Conservation (phyloP, 2,329 filamentous ascomycete species). For the Lanzia echinophila region DNA sequence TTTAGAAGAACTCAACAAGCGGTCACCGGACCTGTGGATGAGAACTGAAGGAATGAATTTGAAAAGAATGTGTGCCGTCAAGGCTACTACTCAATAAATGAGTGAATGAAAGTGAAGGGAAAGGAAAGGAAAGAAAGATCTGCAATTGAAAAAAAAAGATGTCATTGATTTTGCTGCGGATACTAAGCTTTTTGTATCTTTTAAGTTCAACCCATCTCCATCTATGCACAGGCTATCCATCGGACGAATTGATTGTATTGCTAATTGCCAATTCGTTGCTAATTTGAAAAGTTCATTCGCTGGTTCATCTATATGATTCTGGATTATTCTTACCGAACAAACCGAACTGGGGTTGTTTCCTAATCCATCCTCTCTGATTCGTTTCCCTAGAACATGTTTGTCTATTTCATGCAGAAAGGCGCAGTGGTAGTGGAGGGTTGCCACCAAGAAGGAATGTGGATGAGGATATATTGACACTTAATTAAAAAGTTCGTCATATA, state of each 20-base stretch:
- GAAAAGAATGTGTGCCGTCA: conserved; percentile 9
- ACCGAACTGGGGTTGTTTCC: not conserved
- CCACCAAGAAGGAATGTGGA: not conserved
- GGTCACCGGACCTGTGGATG: conserved; percentile 7
- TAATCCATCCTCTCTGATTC: conserved; percentile 2
- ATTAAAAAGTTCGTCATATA: not conserved
- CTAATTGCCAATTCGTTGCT: not conserved
- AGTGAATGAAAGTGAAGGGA: not conserved
- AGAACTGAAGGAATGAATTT: conserved; percentile 3
- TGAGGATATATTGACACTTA: not conserved
- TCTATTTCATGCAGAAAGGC: not conserved
- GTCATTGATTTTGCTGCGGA: not conserved
- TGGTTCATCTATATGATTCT: conserved; percentile 5
- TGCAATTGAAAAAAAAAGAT: not conserved
- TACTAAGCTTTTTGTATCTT: conserved; percentile 5
- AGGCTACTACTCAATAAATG: not conserved
- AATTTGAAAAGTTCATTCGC: not conserved
- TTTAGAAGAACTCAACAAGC: not conserved
- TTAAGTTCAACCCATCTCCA: not conserved
- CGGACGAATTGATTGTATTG: not conserved
- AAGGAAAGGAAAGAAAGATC: conserved; percentile 6
- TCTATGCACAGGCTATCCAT: not conserved
- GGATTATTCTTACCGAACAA: not conserved
- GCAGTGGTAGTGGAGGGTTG: not conserved
- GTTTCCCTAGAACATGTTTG: not conserved